Conservation (phyloP, 1,139 yeast species). For the Williopsis jadinii region DNA sequence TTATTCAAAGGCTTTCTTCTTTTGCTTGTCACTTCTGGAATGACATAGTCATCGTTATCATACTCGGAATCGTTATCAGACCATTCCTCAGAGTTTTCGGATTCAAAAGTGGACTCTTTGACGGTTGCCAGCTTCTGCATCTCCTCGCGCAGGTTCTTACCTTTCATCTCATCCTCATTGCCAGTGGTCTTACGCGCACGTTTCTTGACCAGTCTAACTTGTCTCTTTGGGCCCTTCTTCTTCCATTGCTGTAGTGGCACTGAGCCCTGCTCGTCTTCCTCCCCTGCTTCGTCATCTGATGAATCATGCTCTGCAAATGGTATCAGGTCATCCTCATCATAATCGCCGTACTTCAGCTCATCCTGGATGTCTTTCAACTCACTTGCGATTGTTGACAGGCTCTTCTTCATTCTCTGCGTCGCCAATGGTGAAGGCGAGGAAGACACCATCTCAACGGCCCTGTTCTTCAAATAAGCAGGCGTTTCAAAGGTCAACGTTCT, state of each 20-base stretch:
- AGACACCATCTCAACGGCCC: constrained; percentile 2
- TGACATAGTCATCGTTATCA: constrained; percentile 16
- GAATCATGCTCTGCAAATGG: constrained; percentile 3
- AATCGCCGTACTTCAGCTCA: constrained; percentile 21
- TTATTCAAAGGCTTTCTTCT: constrained; percentile 9
- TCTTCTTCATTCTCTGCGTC: constrained; percentile 24
- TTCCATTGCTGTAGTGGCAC: constrained; percentile 11
- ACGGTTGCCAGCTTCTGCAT: constrained; percentile 7
- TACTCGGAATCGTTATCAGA: constrained; percentile 26
- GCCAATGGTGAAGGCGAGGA: constrained; percentile 27
- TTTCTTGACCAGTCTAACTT: constrained; percentile 54
- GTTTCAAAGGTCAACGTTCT: constrained; percentile 14
- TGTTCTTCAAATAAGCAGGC: constrained; percentile 21
- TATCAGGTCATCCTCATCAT: constrained; percentile 13
- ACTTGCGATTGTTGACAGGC: constrained; percentile 33
- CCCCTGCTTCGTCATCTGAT: constrained; percentile 10
- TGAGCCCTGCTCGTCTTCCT: constrained; percentile 15
- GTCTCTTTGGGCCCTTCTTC: constrained; percentile 45
- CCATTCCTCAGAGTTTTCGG: constrained; percentile 18
- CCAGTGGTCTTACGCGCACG: constrained; percentile 31
- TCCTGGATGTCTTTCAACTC: constrained; percentile 29
- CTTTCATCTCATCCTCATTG: constrained; percentile 8
- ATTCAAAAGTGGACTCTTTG: constrained; percentile 3
- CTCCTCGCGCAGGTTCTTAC: constrained; percentile 11
- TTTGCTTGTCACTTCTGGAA: constrained; percentile 3